Conservation (phyloP, 2,329 filamentous ascomycete genomes). For the Sporothrix mexicana region DNA sequence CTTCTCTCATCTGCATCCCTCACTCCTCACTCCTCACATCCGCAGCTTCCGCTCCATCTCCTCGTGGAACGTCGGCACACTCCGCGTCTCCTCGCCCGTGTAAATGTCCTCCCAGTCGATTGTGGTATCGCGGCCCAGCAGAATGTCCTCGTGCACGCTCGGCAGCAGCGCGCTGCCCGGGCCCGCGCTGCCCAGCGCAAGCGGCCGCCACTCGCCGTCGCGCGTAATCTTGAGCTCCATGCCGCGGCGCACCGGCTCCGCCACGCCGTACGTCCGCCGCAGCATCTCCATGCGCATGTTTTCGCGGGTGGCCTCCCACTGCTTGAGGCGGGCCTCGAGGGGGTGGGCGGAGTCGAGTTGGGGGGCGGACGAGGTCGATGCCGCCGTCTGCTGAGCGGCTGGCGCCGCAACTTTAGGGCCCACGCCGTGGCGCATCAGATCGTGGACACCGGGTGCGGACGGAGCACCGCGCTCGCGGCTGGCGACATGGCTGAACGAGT, state of each 20-base stretch:
- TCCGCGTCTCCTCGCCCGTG: conserved; percentile 75
- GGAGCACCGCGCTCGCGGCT: conserved; percentile 72
- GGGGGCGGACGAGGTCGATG: conserved; percentile 32
- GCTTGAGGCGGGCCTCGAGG: conserved; percentile 84
- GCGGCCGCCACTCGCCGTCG: conserved; percentile 79
- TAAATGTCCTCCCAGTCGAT: conserved; percentile 95
- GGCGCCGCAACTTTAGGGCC: conserved; percentile 63
- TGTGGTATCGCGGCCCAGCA: conserved; percentile 77
- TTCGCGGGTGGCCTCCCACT: conserved; percentile 91
- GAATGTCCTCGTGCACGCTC: conserved; percentile 86
- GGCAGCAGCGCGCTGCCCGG: conserved; percentile 47
- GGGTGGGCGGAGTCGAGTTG: conserved; percentile 77
- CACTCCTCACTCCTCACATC: conserved; percentile 60
- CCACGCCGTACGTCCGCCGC: conserved; percentile 86
- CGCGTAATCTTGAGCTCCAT: conserved; percentile 94
- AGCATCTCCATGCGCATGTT: conserved; percentile 85
- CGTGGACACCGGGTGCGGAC: conserved; percentile 90
- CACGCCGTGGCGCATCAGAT: conserved; percentile 86
- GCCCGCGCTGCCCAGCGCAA: conserved; percentile 66
- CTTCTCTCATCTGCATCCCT: not conserved
- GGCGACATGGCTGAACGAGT: conserved; percentile 66
- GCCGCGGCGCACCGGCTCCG: conserved; percentile 86
- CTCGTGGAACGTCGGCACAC: conserved; percentile 76
- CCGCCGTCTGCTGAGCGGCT: conserved; percentile 43
- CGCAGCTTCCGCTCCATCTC: conserved; percentile 93